Conservation (phyloP, 148 eudicot genomes). For the Silene uniflora region DNA sequence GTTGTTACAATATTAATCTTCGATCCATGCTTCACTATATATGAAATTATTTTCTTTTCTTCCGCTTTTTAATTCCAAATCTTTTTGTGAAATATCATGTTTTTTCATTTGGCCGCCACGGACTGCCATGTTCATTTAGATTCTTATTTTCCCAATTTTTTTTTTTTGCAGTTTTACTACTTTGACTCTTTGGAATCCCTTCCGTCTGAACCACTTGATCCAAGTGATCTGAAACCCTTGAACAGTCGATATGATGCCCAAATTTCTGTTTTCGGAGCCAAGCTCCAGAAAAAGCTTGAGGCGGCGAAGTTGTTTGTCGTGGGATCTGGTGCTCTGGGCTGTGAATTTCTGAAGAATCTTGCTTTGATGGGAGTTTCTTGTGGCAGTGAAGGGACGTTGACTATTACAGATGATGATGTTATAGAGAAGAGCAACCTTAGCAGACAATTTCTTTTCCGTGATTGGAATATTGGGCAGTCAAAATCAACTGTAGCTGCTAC, state of each 20-base stretch:
- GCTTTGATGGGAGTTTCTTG: conserved; percentile 80
- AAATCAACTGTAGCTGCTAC: conserved; percentile 76
- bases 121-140: neutral
- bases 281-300: conserved; percentile 69
- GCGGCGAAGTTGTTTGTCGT: conserved; percentile 58
- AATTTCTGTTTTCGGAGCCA: conserved; percentile 73
- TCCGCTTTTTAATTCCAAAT: neutral
- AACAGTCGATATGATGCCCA: conserved; percentile 82
- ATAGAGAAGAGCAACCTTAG: conserved; percentile 79
- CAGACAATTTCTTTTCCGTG: conserved; percentile 78
- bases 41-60: neutral
- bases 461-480: conserved; percentile 84
- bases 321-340: conserved; percentile 81
- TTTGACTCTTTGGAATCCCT: conserved; percentile 80
- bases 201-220: conserved; percentile 54
- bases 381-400: conserved; percentile 59
- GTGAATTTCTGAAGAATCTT: conserved; percentile 70
- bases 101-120: too few relatives aligned
- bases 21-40: neutral
- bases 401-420: conserved; percentile 79
- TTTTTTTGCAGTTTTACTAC: conserved; percentile 57
- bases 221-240: conserved; percentile 56
- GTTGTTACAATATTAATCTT: neutral
- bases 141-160: neutral
- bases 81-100: too few relatives aligned